Percentiles rank a stretch among this genome's conserved stretches.
These are phyloP conservation scores for Kodamaea suecica DNA, from an alignment of 1,139 yeast species.

Conservation along the genomic window DNA sequence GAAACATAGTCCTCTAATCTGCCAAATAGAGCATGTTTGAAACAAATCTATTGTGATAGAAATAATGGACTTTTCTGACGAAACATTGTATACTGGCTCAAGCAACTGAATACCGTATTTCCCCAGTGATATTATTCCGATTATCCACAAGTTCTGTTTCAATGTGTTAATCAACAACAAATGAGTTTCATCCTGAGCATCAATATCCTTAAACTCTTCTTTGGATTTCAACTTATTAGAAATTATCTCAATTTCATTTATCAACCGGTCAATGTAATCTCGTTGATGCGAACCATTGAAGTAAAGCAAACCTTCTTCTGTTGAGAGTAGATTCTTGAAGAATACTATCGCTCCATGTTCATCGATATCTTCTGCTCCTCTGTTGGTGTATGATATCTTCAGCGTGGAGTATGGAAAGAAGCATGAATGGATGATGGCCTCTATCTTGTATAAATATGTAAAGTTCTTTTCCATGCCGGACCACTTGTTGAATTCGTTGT, in stretches of 20 bases:
- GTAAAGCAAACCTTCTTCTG: conserved; percentile 69
- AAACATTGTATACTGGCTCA: conserved; percentile 55
- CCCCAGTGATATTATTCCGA: conserved; percentile 78
- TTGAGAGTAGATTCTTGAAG: conserved; percentile 73
- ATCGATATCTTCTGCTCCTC: conserved; percentile 2
- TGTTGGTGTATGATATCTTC: neutral
- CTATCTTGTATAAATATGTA: conserved; percentile 25
- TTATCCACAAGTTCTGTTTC: conserved; percentile 82
- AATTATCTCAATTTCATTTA: conserved; percentile 21
- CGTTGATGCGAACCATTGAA: conserved; percentile 27
- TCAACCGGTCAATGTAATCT: conserved; percentile 26
- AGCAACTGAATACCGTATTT: conserved; percentile 64
- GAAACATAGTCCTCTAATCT: conserved; percentile 72
- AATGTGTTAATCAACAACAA: conserved; percentile 31
- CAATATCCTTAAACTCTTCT: conserved; percentile 13
- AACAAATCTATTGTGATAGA: conserved; percentile 45
- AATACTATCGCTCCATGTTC: conserved; percentile 61
- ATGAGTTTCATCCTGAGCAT: conserved; percentile 8
- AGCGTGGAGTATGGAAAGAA: conserved; percentile 25
- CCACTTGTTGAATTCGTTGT: conserved; percentile 32
- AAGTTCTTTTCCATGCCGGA: conserved; percentile 18
- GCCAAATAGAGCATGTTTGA: conserved; percentile 52
- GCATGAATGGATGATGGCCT: conserved; percentile 19
- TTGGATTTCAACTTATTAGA: conserved; percentile 15
- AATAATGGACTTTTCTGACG: conserved; percentile 45